These are phyloP conservation scores for Naegleria lovaniensis DNA, from an alignment of 208 protist genomes.

Conservation along the genomic window DNA sequence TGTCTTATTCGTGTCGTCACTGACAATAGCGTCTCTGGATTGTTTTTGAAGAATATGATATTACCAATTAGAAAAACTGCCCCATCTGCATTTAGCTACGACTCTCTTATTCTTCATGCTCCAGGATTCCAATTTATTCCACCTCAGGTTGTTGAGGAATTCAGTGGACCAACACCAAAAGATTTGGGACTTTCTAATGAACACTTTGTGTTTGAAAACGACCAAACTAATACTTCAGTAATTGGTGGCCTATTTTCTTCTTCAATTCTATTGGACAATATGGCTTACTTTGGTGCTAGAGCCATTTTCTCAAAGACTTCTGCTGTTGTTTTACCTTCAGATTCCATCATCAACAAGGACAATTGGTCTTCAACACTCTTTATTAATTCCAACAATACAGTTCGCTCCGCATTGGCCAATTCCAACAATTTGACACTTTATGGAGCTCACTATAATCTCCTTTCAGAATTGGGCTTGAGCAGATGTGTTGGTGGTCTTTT, in stretches of 20 bases:
- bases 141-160: slow-evolving; percentile 77
- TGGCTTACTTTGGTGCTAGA: neutral
- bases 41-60: slow-evolving; percentile 20
- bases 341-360: neutral
- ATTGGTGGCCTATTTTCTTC: neutral
- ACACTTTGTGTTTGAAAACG: slow-evolving; percentile 69
- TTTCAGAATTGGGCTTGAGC: neutral
- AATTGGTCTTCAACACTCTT: neutral
- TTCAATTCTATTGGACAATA: neutral
- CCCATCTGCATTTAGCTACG: slow-evolving; percentile 40
- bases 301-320: neutral
- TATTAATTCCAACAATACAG: neutral
- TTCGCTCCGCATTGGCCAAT: no score
- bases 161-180: slow-evolving; percentile 65
- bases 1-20: slow-evolving; percentile 13
- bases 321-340: neutral
- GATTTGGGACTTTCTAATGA: slow-evolving; percentile 64
- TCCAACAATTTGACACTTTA: neutral
- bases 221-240: slow-evolving; percentile 70
- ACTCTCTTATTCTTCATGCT: slow-evolving; percentile 71
- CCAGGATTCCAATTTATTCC: slow-evolving; percentile 70
- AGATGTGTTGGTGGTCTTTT: neutral
- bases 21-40: neutral
- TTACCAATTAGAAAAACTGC: neutral
- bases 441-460: slow-evolving; percentile 3